Conservation (phyloP, 129 eudicot genomes). For the Chrysanthemum makinoi region DNA sequence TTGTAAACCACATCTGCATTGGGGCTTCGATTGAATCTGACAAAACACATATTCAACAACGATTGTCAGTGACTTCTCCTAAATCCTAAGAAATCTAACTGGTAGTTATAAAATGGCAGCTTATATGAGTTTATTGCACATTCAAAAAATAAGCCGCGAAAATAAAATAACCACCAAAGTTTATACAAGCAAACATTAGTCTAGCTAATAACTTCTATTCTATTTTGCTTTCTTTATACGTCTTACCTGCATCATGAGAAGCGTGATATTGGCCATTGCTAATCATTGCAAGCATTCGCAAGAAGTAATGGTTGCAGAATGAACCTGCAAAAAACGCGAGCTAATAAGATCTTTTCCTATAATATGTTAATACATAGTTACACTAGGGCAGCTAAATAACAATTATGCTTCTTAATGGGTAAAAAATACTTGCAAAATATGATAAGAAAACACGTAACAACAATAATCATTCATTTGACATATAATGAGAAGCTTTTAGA, state of each 20-base stretch:
- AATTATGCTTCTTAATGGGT: neutral
- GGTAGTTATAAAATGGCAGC: neutral
- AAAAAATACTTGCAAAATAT: neutral
- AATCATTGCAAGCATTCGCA: slow-evolving; percentile 72
- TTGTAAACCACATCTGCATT: slow-evolving; percentile 49
- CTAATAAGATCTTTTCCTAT: neutral
- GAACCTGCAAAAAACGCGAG: slow-evolving; percentile 43
- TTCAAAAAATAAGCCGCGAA: neutral
- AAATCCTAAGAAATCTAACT: neutral
- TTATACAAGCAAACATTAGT: too few species aligned
- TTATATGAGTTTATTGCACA: neutral
- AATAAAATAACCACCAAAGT: too few species aligned
- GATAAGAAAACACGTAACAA: too few species aligned
- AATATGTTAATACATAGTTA: neutral
- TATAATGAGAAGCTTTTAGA: neutral
- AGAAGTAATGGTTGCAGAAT: slow-evolving; percentile 83
- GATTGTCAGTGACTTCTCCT: slow-evolving; percentile 8
- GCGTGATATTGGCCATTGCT: slow-evolving; percentile 70
- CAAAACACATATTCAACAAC: slow-evolving; percentile 11
- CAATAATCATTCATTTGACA: too few species aligned
- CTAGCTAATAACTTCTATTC: too few species aligned
- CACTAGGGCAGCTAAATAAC: neutral
- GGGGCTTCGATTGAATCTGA: slow-evolving; percentile 69
- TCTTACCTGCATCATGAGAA: slow-evolving; percentile 64
- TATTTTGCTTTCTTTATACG: too few species aligned